A percentile compares a stretch with the other conserved stretches of the same genome.
phyloP scores from a whole-genome alignment of 2,329 filamentous ascomycete genomes.

The Diaporthe australafricana region DNA sequence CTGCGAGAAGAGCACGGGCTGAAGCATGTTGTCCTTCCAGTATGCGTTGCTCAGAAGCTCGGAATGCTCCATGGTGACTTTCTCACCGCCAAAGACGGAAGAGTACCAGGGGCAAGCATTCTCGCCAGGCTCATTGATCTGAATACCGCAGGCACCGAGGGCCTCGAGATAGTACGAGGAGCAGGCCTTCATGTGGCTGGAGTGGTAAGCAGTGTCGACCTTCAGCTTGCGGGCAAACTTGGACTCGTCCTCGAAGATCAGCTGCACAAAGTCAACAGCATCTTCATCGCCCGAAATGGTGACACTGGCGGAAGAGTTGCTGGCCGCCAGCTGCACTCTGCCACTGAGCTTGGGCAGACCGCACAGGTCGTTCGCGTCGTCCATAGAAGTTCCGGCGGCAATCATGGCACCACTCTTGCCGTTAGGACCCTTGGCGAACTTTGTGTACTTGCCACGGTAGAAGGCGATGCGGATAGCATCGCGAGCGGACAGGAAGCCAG shows the following conservation, averaged over 20 bases:
- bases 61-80: background rate
- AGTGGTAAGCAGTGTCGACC: slow-evolving; percentile 55
- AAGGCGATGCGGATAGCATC: slow-evolving; percentile 44
- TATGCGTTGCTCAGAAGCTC: slow-evolving; percentile 34
- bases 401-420: slow-evolving; percentile 29
- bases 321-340: slow-evolving; percentile 42
- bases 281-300: slow-evolving; percentile 45
- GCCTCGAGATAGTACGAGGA: slow-evolving; percentile 32
- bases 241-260: slow-evolving; percentile 41
- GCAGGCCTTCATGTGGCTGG: slow-evolving; percentile 49
- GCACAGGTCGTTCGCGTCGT: slow-evolving; percentile 39
- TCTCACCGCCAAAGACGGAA: slow-evolving; percentile 37
- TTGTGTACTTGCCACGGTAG: slow-evolving; percentile 36
- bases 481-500: slow-evolving; percentile 22
- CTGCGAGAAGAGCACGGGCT: slow-evolving; percentile 42
- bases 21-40: slow-evolving; percentile 40
- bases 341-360: slow-evolving; percentile 39
- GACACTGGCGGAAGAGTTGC: slow-evolving; percentile 45
- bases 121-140: background rate
- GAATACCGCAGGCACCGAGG: slow-evolving; percentile 9
- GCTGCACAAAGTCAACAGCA: slow-evolving; percentile 43
- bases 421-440: background rate
- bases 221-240: slow-evolving; percentile 47
- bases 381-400: slow-evolving; percentile 14
- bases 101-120: slow-evolving; percentile 40